Percentiles rank a stretch among this genome's conserved stretches.
Evolutionary conservation across 768 basidiomycete genomes (phyloP).

Genomic region (Hericium coralloides): DNA sequence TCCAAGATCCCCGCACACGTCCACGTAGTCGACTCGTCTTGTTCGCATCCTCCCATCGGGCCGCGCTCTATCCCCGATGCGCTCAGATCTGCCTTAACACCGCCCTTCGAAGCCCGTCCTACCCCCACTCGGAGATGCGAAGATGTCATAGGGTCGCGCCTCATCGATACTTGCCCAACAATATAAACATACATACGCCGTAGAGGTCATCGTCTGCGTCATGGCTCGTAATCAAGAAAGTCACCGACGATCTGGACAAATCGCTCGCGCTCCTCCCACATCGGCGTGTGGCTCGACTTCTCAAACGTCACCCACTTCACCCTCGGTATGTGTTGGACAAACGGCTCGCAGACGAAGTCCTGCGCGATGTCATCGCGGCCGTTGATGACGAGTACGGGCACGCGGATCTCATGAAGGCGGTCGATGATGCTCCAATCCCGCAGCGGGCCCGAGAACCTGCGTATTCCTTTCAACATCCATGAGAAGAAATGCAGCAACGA

Average conservation of each 20-base stretch:
- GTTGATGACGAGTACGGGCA: constrained; percentile 27
- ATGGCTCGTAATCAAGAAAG: constrained; percentile 18
- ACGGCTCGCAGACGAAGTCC: constrained; percentile 29
- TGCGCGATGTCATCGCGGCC: constrained; percentile 32
- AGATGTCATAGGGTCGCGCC: no score
- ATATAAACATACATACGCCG: no score
- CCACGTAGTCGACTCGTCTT: no score
- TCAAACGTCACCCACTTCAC: constrained; percentile 38
- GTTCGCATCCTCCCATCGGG: no score
- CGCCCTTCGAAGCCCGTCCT: no score
- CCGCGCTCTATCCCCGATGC: no score
- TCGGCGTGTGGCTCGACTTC: constrained; percentile 35
- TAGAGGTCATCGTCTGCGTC: no score
- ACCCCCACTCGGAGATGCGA: no score
- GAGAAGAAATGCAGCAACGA: neutral
- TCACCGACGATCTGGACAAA: constrained; percentile 29
- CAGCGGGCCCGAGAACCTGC: constrained; percentile 29
- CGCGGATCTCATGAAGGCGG: constrained; percentile 31
- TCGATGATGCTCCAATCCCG: constrained; percentile 41
- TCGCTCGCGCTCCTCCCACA: constrained; percentile 32
- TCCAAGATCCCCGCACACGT: no score
- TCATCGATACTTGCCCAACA: no score
- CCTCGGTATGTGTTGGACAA: constrained; percentile 29
- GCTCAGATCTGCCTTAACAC: no score
- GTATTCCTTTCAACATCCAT: neutral